Evolutionary conservation across 768 basidiomycete species (phyloP), one percentile per base, ranked within the genome.

Genomic region (Saitozyma sp.): DNA sequence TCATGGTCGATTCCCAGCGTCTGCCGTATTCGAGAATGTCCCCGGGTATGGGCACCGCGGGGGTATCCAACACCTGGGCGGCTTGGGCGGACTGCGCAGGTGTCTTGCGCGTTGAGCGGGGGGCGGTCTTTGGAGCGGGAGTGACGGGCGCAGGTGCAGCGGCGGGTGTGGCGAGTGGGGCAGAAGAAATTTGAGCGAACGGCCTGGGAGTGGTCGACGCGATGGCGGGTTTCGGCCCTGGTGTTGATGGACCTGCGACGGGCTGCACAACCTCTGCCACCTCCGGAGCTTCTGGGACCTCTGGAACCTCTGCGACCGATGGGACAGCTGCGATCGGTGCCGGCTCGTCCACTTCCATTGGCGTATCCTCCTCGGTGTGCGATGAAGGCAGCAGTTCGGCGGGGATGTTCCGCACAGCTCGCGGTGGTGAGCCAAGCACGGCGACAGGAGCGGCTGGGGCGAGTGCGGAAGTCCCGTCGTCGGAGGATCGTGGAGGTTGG

Each of bases 1-100:
- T 62, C 61, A 71, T 61, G 16, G 72, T 66, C 5, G 69, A 38
- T 50, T 71, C 58, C 54, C 73, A 73, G 38, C 74, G 55, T 54
- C 61, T 67, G 10, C 77, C 77, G 59, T 67, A 78, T 39, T 69
- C 64, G 51, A 43, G 38, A 17, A 38, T 46, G 14, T 41, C 48
- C 55, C 48, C 19, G 6, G 17, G 38, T 2, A 68, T 52, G 10
- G 63, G 56, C 29, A 51, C 58, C 37, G 45, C 54, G 6, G 52
- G 59, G 11, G 9, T 40, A 8, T 54, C 38, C 4, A 16, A 13
- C 38, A 29, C 10, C 38, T 38, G 11, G 19, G 51, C 46, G 14
- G 58, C 37, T 11, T 64, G 57, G 1, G 61, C 58, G 6, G 59
- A 8, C 9, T 56, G 50, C 19, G 37, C n/a, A 3, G 49, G 54